phyloP scores from a whole-genome alignment of 164 flowering plant genomes.

The Buxus sempervirens region DNA sequence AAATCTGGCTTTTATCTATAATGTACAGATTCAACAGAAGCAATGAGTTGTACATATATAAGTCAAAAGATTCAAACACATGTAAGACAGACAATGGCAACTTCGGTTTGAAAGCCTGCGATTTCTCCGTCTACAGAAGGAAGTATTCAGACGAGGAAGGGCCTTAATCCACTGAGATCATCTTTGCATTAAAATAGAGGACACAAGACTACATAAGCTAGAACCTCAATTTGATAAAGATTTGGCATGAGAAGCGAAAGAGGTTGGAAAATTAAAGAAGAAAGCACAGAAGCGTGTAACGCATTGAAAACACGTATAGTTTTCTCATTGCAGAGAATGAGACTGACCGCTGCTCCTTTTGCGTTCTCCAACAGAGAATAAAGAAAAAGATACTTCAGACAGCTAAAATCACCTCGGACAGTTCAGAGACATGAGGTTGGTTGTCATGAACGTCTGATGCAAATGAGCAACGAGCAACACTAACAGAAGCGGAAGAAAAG shows the following conservation, averaged over 20 bases:
- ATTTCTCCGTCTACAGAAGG: no score
- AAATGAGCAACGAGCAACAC: slow-evolving; percentile 74
- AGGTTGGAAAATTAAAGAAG: neutral
- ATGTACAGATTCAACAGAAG: neutral
- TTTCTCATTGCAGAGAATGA: no score
- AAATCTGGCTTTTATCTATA: neutral
- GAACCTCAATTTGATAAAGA: neutral
- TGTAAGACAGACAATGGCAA: neutral
- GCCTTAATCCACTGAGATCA: neutral
- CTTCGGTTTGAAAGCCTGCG: no score
- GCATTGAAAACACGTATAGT: no score
- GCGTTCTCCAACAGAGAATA: no score
- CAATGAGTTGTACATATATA: neutral
- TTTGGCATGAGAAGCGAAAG: neutral
- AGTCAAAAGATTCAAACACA: neutral
- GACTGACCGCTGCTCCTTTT: no score
- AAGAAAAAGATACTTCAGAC: no score
- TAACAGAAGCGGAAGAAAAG: slow-evolving; percentile 71
- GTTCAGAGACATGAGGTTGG: slow-evolving; percentile 48
- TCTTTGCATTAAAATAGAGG: neutral
- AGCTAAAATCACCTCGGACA: slow-evolving; percentile 36
- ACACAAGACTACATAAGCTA: no score
- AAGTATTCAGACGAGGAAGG: neutral
- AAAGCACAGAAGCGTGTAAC: no score
- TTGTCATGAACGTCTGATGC: slow-evolving; percentile 69